Evolutionary conservation across 2,329 filamentous ascomycete species (phyloP).

Genomic region (Beauveria varroae): DNA sequence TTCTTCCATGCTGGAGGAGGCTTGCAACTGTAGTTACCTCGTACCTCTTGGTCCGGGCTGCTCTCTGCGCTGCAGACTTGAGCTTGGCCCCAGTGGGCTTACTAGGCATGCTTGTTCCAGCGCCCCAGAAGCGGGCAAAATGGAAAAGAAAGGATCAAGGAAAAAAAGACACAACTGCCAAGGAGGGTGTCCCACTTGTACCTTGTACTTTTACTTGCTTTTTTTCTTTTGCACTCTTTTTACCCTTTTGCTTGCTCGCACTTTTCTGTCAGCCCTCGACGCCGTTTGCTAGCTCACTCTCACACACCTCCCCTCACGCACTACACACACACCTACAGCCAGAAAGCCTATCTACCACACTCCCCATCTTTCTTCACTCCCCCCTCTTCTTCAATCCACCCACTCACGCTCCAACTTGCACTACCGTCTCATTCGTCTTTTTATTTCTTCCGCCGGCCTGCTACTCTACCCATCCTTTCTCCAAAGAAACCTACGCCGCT

Average conservation of each 20-base stretch:
- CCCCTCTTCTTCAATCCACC: conserved; percentile 1
- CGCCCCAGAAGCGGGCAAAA: neutral
- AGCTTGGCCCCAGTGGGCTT: neutral
- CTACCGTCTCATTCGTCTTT: conserved; percentile 10
- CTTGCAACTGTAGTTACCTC: neutral
- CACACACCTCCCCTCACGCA: neutral
- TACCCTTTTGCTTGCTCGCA: neutral
- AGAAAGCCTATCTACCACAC: conserved; percentile 6
- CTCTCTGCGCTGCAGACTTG: neutral
- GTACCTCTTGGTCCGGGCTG: neutral
- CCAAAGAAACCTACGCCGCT: neutral
- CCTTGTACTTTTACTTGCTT: neutral
- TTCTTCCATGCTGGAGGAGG: neutral
- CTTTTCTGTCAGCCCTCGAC: neutral
- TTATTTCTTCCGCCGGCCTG: conserved; percentile 1
- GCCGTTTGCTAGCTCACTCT: neutral
- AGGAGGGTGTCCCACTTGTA: neutral
- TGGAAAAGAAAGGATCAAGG: neutral
- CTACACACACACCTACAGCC: neutral
- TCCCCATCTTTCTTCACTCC: neutral
- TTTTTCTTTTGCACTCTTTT: neutral
- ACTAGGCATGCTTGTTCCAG: neutral
- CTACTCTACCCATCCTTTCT: conserved; percentile 2
- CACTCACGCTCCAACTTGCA: conserved; percentile 1
- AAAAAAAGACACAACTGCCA: neutral